Evolutionary conservation across 2,329 filamentous ascomycete species (phyloP).

Genomic region (Thielaviopsis euricoi): DNA sequence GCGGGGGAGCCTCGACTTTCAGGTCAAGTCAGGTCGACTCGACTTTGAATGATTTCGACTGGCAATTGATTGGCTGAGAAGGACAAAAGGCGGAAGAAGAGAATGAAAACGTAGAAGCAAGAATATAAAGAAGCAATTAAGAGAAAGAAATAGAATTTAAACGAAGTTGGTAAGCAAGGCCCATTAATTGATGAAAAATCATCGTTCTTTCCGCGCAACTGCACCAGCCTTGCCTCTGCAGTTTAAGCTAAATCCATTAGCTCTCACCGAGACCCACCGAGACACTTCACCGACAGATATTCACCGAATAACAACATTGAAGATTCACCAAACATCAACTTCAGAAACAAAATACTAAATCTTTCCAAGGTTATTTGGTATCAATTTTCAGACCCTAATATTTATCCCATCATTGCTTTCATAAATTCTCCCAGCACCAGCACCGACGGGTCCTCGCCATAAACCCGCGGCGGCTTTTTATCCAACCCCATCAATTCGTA

Average conservation of each 20-base stretch:
- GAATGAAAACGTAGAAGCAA: not conserved
- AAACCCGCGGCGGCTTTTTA: slow-evolving; percentile 17
- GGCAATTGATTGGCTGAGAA: not conserved
- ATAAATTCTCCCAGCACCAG: slow-evolving; percentile 12
- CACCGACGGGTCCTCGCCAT: slow-evolving; percentile 14
- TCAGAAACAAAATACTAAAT: no score
- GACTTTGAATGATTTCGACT: not conserved
- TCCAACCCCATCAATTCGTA: slow-evolving; percentile 15
- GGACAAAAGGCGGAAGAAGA: not conserved
- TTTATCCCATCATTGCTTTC: slow-evolving; percentile 13
- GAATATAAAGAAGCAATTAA: not conserved
- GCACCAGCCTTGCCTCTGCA: not conserved
- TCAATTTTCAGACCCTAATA: no score
- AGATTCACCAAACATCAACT: not conserved
- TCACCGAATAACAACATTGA: not conserved
- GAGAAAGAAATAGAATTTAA: not conserved
- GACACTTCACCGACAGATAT: not conserved
- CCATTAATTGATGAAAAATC: not conserved
- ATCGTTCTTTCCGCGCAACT: not conserved
- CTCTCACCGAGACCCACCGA: not conserved
- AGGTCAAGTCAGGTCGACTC: not conserved
- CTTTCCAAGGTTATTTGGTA: no score
- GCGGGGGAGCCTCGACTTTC: not conserved
- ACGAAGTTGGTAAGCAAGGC: not conserved
- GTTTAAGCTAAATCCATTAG: not conserved